Conservation (phyloP, 768 basidiomycete genomes). For the Mycena polygramma region DNA sequence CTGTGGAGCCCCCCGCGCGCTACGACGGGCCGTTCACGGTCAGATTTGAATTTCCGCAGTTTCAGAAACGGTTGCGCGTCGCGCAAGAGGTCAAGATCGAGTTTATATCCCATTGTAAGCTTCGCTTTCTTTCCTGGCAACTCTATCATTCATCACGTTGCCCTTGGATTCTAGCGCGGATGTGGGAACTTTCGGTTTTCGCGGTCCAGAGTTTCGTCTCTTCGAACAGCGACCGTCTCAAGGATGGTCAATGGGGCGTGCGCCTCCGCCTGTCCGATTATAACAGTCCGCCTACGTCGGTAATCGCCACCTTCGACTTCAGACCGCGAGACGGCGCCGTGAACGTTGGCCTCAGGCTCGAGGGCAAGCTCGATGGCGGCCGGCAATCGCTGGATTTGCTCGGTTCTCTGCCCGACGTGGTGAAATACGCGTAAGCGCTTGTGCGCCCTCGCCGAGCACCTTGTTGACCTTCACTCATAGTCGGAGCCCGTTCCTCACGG, state of each 20-base stretch:
- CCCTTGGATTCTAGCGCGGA: constrained; percentile 45
- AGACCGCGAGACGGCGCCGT: background rate
- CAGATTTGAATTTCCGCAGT: constrained; percentile 53
- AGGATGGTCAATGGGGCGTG: constrained; percentile 31
- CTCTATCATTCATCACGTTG: background rate
- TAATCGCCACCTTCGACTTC: constrained; percentile 15
- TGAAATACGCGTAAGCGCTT: constrained; percentile 33
- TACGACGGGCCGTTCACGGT: constrained; percentile 54
- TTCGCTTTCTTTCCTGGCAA: background rate
- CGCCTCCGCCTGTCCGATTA: constrained; percentile 21
- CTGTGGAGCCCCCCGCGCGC: constrained; percentile 48
- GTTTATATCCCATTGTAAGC: constrained; percentile 64
- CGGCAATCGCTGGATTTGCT: constrained; percentile 1
- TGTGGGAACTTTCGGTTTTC: constrained; percentile 53
- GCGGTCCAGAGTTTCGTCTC: no score
- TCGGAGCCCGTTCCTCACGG: constrained; percentile 33
- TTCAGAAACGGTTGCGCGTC: constrained; percentile 66
- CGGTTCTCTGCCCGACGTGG: constrained; percentile 29
- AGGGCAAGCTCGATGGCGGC: constrained; percentile 23
- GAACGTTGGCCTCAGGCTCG: constrained; percentile 16
- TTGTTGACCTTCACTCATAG: constrained; percentile 8
- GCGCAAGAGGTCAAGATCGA: constrained; percentile 54
- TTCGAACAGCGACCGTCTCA: background rate
- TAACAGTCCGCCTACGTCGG: constrained; percentile 16
- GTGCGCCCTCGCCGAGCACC: no score